Evolutionary conservation across 225 moss, liverwort and hornwort genomes (phyloP).

Genomic region (Asterella californica): DNA sequence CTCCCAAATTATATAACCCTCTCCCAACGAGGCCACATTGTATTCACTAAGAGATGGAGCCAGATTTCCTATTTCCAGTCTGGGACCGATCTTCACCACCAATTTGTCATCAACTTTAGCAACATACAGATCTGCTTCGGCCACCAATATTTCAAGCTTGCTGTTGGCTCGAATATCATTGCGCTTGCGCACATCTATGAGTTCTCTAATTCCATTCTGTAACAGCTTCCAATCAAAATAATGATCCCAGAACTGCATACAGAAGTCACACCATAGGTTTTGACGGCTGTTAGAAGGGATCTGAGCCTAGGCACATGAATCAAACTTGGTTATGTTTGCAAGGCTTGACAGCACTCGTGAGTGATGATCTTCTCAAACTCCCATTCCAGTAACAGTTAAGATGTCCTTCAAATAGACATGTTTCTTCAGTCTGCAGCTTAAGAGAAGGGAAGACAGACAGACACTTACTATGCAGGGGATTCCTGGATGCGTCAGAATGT

Average conservation of each 20-base stretch:
- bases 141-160: slow-evolving; percentile 52
- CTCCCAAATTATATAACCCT: slow-evolving; percentile 81
- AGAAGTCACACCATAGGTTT: neutral
- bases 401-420: too few species aligned
- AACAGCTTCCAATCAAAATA: slow-evolving; percentile 67
- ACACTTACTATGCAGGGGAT: slow-evolving; percentile 76
- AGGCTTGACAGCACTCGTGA: too few species aligned
- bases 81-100: slow-evolving; percentile 70
- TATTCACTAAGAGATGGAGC: slow-evolving; percentile 52
- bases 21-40: slow-evolving; percentile 57
- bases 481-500: slow-evolving; percentile 87
- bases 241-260: slow-evolving; percentile 53
- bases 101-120: slow-evolving; percentile 62
- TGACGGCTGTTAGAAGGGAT: too few species aligned
- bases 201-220: slow-evolving; percentile 44
- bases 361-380: too few species aligned
- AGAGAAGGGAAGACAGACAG: neutral
- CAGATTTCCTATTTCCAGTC: slow-evolving; percentile 60
- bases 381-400: too few species aligned
- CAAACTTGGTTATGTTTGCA: too few species aligned
- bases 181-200: slow-evolving; percentile 55
- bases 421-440: too few species aligned
- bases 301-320: too few species aligned
- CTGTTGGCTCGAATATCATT: slow-evolving; percentile 75
- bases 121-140: slow-evolving; percentile 66